Conservation (phyloP, 2,329 filamentous ascomycete species). For the Nemania sp. region DNA sequence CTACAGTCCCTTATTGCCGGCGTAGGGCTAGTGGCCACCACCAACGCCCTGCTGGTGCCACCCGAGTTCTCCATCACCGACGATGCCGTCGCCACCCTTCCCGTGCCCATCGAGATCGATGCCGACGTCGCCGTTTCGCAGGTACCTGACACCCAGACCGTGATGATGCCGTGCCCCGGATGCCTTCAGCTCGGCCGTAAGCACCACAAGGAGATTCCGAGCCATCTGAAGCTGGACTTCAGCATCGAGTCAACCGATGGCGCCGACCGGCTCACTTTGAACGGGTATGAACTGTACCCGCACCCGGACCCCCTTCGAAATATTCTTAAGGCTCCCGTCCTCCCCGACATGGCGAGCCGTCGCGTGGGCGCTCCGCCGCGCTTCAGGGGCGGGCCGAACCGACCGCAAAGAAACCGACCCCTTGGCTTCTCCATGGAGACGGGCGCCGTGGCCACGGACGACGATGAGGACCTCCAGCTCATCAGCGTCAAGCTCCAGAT, state of each 20-base stretch:
- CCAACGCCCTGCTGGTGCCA: conserved; percentile 51
- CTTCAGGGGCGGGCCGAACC: conserved; percentile 48
- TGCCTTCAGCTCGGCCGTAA: conserved; percentile 38
- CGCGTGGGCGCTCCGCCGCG: conserved; percentile 46
- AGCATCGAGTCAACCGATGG: conserved; percentile 60
- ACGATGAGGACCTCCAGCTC: conserved; percentile 64
- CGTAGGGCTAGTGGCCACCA: conserved; percentile 52
- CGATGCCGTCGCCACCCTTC: conserved; percentile 48
- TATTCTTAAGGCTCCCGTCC: conserved; percentile 60
- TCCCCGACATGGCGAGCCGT: conserved; percentile 53
- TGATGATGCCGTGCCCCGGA: conserved; percentile 50
- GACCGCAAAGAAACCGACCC: conserved; percentile 33
- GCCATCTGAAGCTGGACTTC: conserved; percentile 66
- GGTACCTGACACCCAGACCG: conserved; percentile 41
- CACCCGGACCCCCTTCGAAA: conserved; percentile 60
- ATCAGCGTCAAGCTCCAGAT: conserved; percentile 68
- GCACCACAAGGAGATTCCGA: conserved; percentile 51
- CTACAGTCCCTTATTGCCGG: conserved; percentile 51
- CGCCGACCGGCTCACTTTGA: conserved; percentile 64
- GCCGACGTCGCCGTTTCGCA: conserved; percentile 34
- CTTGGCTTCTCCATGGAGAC: conserved; percentile 64
- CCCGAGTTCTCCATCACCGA: conserved; percentile 46
- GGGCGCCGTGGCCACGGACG: conserved; percentile 59
- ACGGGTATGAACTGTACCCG: conserved; percentile 71
- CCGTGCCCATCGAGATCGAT: conserved; percentile 44